Base-by-base conservation (phyloP, 495 filamentous ascomycete genomes). In the Penicillium ucsense region DNA sequence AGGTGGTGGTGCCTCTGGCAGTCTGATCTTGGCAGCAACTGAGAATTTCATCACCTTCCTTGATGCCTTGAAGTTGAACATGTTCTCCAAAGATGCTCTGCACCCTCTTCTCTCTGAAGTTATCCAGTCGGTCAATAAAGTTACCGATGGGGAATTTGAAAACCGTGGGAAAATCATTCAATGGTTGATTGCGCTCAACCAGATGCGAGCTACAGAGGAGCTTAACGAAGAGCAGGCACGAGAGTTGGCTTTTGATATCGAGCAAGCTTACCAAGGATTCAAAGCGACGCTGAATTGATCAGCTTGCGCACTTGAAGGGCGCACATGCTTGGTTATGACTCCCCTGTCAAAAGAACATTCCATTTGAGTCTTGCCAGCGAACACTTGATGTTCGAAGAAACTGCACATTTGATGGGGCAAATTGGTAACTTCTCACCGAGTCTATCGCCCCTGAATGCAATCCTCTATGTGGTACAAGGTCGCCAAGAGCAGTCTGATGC, bases 1-100 rank as follows among this genome's bases (percentile, higher is more conserved):
- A 35, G 45, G 50, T 39, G 78, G 65, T 33, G 77, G 74, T 38
- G 79, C 80, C 46, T 83, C 83, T 12, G 87, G 86, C 29, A 78
- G 81, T 36, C 73, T 91, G 35, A 89, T 95, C 47, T 65, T 91
- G 30, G 78, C 86, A 41, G 90, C 92, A 4, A 95, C 92, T 4
- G 88, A 97, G 65, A 89, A 95, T 61, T 99, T 99, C 60, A 97
- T 99, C 64, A 99, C 94, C 0, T 90, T 96, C 66, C 73, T 99
- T 39, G 94, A 99, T 65, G 94, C 92, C 27, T 74, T 97, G 55
- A 85, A 86, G 56, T 74, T 99, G 35, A 86, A 88, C 27, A 79
- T 94, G 66, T 71, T 89, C 8, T 89, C 89, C 5, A 99, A 99
- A 63, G 91, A 99, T 67, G 88, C 89, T 44, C 73, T 99, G 10